Percentiles rank a stretch among this genome's conserved stretches.
phyloP scores from a whole-genome alignment of 768 basidiomycete species.

The Termitomyces sp. region DNA sequence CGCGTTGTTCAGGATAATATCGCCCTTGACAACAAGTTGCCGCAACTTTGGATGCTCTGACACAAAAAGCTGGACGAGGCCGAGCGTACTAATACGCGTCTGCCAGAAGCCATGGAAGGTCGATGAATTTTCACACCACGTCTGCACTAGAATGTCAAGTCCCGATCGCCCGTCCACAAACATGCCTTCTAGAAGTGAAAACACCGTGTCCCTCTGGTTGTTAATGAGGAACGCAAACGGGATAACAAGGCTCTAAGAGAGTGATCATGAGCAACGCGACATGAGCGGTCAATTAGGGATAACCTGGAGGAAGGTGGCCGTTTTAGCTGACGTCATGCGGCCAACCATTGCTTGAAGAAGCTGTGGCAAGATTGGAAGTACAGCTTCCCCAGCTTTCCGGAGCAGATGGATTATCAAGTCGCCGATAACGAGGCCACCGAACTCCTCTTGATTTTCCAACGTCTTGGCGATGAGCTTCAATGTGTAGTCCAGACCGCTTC shows the following conservation, averaged over 20 bases:
- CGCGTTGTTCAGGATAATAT: slow-evolving; percentile 78
- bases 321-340: slow-evolving; percentile 80
- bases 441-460: slow-evolving; percentile 78
- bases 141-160: slow-evolving; percentile 82
- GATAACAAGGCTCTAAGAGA: slow-evolving; percentile 70
- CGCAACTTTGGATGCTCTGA: slow-evolving; percentile 63
- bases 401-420: slow-evolving; percentile 93
- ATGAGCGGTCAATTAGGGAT: neutral
- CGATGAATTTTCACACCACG: slow-evolving; percentile 94
- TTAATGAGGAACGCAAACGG: slow-evolving; percentile 94
- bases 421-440: slow-evolving; percentile 88
- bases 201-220: slow-evolving; percentile 75
- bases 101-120: slow-evolving; percentile 97
- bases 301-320: slow-evolving; percentile 89
- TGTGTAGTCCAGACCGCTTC: slow-evolving; percentile 70
- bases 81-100: slow-evolving; percentile 78
- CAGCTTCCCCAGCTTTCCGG: slow-evolving; percentile 71
- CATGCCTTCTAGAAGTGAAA: slow-evolving; percentile 70
- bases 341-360: slow-evolving; percentile 79
- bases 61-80: slow-evolving; percentile 66
- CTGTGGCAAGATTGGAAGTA: slow-evolving; percentile 83
- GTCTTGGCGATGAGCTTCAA: slow-evolving; percentile 73
- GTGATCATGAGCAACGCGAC: neutral
- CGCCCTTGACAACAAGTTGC: slow-evolving; percentile 78
- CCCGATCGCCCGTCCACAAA: slow-evolving; percentile 54